Percentiles rank a stretch among this genome's conserved stretches.
Evolutionary conservation across 441 rosid genomes (phyloP).

Genomic region (Pelargonium australe): DNA sequence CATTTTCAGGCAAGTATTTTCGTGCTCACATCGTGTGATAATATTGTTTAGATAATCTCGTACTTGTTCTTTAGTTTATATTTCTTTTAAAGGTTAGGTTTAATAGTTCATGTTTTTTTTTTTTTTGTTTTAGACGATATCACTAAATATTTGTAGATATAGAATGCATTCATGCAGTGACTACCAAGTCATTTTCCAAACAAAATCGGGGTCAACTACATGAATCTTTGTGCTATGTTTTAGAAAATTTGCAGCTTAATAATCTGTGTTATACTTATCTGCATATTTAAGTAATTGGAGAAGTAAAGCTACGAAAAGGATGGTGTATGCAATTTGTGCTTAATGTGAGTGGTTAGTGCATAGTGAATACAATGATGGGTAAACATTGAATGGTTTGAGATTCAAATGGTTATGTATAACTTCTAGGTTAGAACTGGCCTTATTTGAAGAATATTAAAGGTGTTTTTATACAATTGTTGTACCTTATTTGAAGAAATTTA

Average conservation of each 20-base stretch:
- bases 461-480: not conserved
- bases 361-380: not conserved
- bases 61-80: not conserved
- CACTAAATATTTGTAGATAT: not conserved
- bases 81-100: not conserved
- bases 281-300: not conserved
- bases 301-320: not conserved
- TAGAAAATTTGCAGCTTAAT: not conserved
- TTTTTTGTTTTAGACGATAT: not conserved
- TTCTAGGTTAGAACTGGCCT: not conserved
- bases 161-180: not conserved
- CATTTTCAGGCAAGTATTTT: slow-evolving; percentile 58
- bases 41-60: not conserved
- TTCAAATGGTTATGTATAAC: not conserved
- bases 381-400: not conserved
- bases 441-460: not conserved
- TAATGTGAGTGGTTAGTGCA: not conserved
- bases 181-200: too few species aligned
- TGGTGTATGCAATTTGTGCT: not conserved
- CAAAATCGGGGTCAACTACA: too few species aligned
- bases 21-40: not conserved
- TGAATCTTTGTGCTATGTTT: not conserved
- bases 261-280: not conserved
- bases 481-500: not conserved
- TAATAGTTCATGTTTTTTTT: not conserved